Base-by-base conservation (phyloP, 768 basidiomycete genomes). In the Candolleomyces efflorescens region DNA sequence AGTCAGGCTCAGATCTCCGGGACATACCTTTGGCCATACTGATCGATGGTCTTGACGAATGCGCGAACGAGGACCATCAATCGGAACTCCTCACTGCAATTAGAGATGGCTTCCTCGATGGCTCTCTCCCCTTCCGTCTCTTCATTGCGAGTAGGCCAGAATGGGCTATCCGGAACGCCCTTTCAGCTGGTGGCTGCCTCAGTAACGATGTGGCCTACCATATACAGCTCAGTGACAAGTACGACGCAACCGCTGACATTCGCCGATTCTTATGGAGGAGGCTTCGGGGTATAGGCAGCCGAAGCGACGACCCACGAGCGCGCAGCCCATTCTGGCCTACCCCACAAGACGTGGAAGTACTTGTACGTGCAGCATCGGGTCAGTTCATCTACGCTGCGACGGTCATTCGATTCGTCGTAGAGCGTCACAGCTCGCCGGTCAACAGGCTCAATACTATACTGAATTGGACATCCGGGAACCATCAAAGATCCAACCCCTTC, bases 131-230 rank as follows among this genome's bases (percentile, higher is more conserved):
- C 22, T 59, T 59, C 52, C 61, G 27, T 20, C 27, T 62, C 24
- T 56, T 62, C 44, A 53, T 64, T 13, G 38, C 61, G 47, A 64
- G 60, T 36, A 54, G 63, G 11, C 55, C 59, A 1, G 63, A 64
- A 47, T 44, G 20, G 12, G 61, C 62, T 18, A 41, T 62, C 24
- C 54, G 41, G 26, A 23, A 23, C 10, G 52, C 57, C 2, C 47
- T 62, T 17, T 36, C 32, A 11, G 26, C 13, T 24, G 43, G 32
- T 17, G 43, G 43, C 50, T 20, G 48, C 38, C 13, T 47, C n/a
- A n/a, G n/a, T 3, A 13, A 53, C 5, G 22, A 20, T 13, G 6
- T 15, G 5, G 37, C 51, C 54, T 39, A 32, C 49, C 2, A 50
- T 52, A 22, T 55, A 44, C 22, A 55, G 43, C 49, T 18, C 32